Conservation (phyloP, 257 asterid species). For the Solanum rostratum region DNA sequence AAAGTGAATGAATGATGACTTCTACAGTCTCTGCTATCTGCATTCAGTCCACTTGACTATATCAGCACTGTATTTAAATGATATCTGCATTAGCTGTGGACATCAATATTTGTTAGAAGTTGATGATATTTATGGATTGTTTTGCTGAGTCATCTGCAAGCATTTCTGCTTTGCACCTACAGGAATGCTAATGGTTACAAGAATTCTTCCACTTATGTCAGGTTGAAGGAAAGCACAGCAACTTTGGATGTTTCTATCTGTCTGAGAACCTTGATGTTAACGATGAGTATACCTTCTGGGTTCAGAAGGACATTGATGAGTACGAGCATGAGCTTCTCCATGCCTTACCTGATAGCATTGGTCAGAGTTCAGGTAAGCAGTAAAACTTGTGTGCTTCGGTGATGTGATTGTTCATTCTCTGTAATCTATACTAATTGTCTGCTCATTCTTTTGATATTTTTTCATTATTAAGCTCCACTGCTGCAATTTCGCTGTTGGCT, state of each 20-base stretch:
- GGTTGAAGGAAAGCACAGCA: conserved; percentile 68
- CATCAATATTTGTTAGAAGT: neutral
- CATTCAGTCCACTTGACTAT: neutral
- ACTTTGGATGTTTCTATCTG: conserved; percentile 66
- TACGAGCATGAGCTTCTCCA: conserved; percentile 27
- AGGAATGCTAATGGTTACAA: neutral
- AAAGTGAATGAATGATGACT: neutral
- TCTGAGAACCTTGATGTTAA: conserved; percentile 83
- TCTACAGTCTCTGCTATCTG: neutral
- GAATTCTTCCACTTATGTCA: conserved; percentile 17
- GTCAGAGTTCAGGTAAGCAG: conserved; percentile 44
- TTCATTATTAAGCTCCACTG: neutral
- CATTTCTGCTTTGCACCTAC: neutral
- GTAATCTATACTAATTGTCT: neutral
- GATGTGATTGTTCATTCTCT: neutral
- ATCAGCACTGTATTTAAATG: neutral
- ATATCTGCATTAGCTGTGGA: neutral
- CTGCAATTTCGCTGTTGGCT: neutral
- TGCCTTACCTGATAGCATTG: conserved; percentile 45
- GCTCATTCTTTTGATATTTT: neutral
- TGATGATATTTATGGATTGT: neutral
- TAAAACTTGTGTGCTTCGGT: neutral
- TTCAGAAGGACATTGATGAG: conserved; percentile 50
- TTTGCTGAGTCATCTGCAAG: neutral
- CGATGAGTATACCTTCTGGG: conserved; percentile 80